These are phyloP conservation scores for Rosa persica DNA, from an alignment of 306 rosid species.

Conservation along the genomic window DNA sequence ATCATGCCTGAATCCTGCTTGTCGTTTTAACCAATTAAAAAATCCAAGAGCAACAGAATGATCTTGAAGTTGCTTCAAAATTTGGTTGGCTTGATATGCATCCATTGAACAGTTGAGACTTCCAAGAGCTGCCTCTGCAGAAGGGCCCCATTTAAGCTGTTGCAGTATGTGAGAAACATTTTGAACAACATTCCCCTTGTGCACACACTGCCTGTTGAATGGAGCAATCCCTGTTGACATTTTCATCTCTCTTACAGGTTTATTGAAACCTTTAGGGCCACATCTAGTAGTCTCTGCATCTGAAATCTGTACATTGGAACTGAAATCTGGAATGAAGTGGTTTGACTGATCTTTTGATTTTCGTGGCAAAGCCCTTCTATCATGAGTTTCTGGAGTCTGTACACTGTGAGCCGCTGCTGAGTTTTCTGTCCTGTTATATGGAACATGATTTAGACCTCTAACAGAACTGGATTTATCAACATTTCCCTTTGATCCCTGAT, in stretches of 20 bases:
- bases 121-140: constrained; percentile 66
- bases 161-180: constrained; percentile 56
- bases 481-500: constrained; percentile 54
- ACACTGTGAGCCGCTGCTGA: constrained; percentile 36
- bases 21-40: constrained; percentile 77
- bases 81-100: constrained; percentile 87
- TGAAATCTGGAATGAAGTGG: constrained; percentile 43
- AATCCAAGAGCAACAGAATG: constrained; percentile 72
- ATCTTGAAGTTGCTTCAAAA: constrained; percentile 78
- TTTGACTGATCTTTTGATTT: constrained; percentile 49
- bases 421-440: constrained; percentile 40
- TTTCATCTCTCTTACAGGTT: constrained; percentile 44
- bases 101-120: constrained; percentile 61
- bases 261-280: constrained; percentile 45
- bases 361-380: constrained; percentile 42
- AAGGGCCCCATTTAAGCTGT: constrained; percentile 70
- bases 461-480: constrained; percentile 39
- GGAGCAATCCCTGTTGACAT: constrained; percentile 42
- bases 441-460: constrained; percentile 49
- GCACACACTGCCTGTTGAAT: constrained; percentile 35
- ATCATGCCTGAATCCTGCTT: constrained; percentile 75
- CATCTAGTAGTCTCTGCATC: constrained; percentile 34
- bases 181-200: constrained; percentile 50
- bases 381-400: constrained; percentile 36
- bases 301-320: constrained; percentile 38